Percentiles rank a stretch among this genome's conserved stretches.
Conservation (phyloP, 1,284 basidiomycete species). For the Coniferiporia sulphurascens region DNA sequence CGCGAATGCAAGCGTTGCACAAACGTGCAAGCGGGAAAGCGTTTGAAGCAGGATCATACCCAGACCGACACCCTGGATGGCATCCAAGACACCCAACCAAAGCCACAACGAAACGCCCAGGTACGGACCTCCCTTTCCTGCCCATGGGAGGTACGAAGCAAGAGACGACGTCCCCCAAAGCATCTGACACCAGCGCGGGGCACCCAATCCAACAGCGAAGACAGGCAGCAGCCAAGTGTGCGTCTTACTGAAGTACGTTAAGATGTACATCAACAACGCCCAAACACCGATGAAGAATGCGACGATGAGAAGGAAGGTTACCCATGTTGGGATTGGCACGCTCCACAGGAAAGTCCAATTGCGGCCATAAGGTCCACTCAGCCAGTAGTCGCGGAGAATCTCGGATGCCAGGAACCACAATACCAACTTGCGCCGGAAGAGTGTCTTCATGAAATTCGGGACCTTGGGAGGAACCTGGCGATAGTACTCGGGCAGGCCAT, state of each 20-base stretch:
- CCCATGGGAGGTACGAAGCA: conserved; percentile 89
- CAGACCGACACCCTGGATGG: conserved; percentile 87
- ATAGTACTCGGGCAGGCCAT: conserved; percentile 84
- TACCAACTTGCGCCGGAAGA: conserved; percentile 85
- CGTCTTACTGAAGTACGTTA: conserved; percentile 85
- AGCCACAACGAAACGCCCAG: conserved; percentile 85
- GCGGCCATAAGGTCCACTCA: conserved; percentile 87
- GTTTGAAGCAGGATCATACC: conserved; percentile 94
- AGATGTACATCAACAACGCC: conserved; percentile 65
- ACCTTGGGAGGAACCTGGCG: conserved; percentile 89
- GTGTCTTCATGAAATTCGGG: conserved; percentile 82
- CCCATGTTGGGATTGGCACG: conserved; percentile 78
- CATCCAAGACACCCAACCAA: conserved; percentile 90
- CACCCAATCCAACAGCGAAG: conserved; percentile 89
- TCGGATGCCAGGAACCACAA: conserved; percentile 91
- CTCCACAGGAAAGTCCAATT: conserved; percentile 93
- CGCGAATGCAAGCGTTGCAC: conserved; percentile 83
- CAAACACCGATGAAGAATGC: conserved; percentile 85
- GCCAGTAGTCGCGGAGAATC: conserved; percentile 87
- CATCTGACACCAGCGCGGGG: conserved; percentile 92
- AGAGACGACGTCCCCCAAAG: conserved; percentile 86
- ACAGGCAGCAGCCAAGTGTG: conserved; percentile 93
- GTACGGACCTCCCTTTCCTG: conserved; percentile 77
- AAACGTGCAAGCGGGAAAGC: conserved; percentile 86
- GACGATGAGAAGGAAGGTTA: conserved; percentile 74